phyloP scores from a whole-genome alignment of 441 rosid genomes.

The Aquilaria agallochum region DNA sequence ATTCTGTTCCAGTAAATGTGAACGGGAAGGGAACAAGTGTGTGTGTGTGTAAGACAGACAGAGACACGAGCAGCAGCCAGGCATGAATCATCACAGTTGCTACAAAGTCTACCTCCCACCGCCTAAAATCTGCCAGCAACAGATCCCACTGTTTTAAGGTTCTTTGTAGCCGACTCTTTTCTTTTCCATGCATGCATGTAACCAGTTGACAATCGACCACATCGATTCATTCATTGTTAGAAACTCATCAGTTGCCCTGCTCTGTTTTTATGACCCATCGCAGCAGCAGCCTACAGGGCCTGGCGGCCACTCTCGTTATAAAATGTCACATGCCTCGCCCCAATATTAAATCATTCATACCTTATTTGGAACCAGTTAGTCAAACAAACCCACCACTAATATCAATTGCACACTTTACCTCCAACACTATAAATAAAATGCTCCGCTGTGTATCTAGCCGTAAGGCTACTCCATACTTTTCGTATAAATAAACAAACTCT shows the following conservation, averaged over 20 bases:
- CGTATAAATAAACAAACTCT: background rate
- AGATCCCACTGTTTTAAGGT: constrained; percentile 3
- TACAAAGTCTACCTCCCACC: constrained; percentile 5
- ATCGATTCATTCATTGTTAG: constrained; percentile 1
- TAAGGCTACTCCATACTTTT: too few species aligned
- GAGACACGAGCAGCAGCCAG: background rate
- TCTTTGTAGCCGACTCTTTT: constrained; percentile 2
- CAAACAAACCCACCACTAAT: constrained; percentile 13
- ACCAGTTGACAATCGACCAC: background rate
- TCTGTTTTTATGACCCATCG: constrained; percentile 5
- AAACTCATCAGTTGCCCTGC: background rate
- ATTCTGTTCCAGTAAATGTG: background rate
- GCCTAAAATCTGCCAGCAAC: constrained; percentile 10
- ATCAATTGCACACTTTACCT: background rate
- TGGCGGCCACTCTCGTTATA: constrained; percentile 18
- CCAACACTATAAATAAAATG: constrained; percentile 20
- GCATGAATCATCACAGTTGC: background rate
- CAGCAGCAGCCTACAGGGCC: constrained; percentile 15
- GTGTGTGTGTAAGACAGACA: background rate
- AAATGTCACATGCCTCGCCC: background rate
- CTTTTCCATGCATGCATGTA: background rate
- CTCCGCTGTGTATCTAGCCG: background rate
- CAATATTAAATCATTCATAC: constrained; percentile 12
- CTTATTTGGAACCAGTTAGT: constrained; percentile 13
- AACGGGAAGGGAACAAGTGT: background rate